Evolutionary conservation across 176 grass and related monocot species (phyloP), one percentile per base, ranked within the genome.

Genomic region (Rhynchospora pubera): DNA sequence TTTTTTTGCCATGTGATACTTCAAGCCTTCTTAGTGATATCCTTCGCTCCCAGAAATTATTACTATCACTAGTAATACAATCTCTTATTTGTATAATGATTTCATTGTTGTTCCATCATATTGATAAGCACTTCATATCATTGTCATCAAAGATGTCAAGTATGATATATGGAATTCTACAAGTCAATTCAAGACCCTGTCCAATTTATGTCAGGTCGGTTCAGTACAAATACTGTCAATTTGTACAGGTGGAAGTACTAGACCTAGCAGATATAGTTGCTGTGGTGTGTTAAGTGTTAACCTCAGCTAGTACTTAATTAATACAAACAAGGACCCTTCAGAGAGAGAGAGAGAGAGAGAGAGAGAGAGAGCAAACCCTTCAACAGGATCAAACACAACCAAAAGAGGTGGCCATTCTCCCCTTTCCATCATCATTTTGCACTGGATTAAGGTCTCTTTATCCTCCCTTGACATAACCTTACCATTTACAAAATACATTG

Each of bases 401-500:
- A 87, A 61, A 3, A 99, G 87, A 22, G 96, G 92, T 10, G 92
- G 91, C 64, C 96, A 95, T 65, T 95, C 89, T 23, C 92, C 96
- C 6, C 52, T 85, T 82, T 87, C 89, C 96, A 95, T 87, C 96
- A 99, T 99, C 85, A 46, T 77, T 78, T 91, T 90, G 88, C 96
- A 99, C 13, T 67, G 59, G 34, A 71, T 90, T 87, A 99, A 66
- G 0, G 96, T 86, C 63, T 93, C 92, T 19, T 16, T 80, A 62
- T 95, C 96, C 64, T 99, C 96, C 70, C 78, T 93, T 0, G 86
- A 71, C 34, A 99, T 82, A 71, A 93, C 87, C 96, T 97, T 78
- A 76, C 47, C 34, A 62, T 23, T 61, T 57, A 23, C 6, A 30
- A 50, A 50, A 67, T 16, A 51, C 60, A 55, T 16, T 16, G 5